phyloP scores from a whole-genome alignment of 495 filamentous ascomycete species.

The Penicillium arizonense region DNA sequence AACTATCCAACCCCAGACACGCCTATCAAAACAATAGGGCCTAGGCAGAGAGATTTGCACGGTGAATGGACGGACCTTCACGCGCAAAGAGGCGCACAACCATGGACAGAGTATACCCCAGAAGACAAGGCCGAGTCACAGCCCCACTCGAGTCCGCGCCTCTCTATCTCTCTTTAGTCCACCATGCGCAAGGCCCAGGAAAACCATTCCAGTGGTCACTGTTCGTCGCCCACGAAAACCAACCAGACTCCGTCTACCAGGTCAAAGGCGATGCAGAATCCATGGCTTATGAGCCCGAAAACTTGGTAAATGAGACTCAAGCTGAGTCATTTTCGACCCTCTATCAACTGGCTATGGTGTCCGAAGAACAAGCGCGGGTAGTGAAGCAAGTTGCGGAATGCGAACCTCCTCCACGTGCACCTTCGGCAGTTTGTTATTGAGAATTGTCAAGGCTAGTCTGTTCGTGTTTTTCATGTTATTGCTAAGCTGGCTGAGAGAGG shows the following conservation, averaged over 20 bases:
- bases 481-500: conserved; percentile 14
- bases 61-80: conserved; percentile 15
- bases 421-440: conserved; percentile 11
- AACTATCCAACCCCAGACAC: conserved; percentile 5
- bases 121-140: neutral
- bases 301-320: neutral
- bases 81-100: conserved; percentile 5
- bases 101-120: conserved; percentile 1
- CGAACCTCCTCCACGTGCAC: conserved; percentile 16
- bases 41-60: conserved; percentile 18
- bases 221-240: conserved; percentile 18
- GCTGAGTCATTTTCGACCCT: conserved; percentile 1
- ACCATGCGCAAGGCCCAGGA: conserved; percentile 11
- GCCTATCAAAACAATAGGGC: conserved; percentile 8
- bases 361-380: conserved; percentile 6
- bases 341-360: conserved; percentile 11
- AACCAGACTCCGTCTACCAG: conserved; percentile 13
- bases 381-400: conserved; percentile 11
- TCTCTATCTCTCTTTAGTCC: conserved; percentile 21
- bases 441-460: conserved; percentile 24
- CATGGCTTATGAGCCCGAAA: conserved; percentile 20
- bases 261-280: conserved; percentile 21
- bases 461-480: conserved; percentile 23
- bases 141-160: neutral
- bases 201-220: conserved; percentile 26